Base-by-base conservation (phyloP, 2,329 filamentous ascomycete genomes). In the Colletotrichum higginsianum region DNA sequence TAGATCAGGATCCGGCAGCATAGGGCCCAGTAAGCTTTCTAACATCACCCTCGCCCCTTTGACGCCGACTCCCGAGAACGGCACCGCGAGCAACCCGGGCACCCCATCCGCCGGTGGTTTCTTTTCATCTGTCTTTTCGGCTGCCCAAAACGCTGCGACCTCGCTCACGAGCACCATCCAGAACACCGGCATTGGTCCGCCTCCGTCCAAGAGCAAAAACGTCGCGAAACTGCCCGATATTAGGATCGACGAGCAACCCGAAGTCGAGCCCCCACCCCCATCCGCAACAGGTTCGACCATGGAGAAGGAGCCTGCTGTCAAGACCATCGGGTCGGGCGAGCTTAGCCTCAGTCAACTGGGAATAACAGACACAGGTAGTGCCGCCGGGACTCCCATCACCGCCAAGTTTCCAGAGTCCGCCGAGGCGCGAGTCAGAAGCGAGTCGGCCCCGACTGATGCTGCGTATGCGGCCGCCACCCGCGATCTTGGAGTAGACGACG, bases 61-160 rank as follows among this genome's bases (percentile, higher is more conserved):
- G 63, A 93, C 95, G 3, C 94, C 95, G 9, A 93, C 92, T 0
- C 86, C 90, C 47, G 95, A 98, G 80, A 86, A 83, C 80, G 91
- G 91, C 76, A 78, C 81, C 4, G 82, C 60, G 46, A 67, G 81
- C 73, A 73, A 82, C 73, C 62, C 85, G 75, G 77, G 81, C 67
- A 79, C 84, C n/a, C 90, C 89, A 72, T 77, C 79, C 77, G 90
- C 88, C 40, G 87, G 88, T 47, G 92, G 95, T 1, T 98, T 99
- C 84, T 98, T 99, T 82, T 97, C 94, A 5, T 95, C 94, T 35
- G 93, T 99, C 79, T 90, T 99, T 74, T 96, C 94, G 50, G 96
- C 93, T 56, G 96, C 96, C 21, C 96, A 98, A 81, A 98, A 93
- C 87, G 96, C 96, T 53, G 95, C 95, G 16, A 94, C 86, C 74